phyloP scores from a whole-genome alignment of 805 yeast species.

The Schwanniomyces polymorphus region DNA sequence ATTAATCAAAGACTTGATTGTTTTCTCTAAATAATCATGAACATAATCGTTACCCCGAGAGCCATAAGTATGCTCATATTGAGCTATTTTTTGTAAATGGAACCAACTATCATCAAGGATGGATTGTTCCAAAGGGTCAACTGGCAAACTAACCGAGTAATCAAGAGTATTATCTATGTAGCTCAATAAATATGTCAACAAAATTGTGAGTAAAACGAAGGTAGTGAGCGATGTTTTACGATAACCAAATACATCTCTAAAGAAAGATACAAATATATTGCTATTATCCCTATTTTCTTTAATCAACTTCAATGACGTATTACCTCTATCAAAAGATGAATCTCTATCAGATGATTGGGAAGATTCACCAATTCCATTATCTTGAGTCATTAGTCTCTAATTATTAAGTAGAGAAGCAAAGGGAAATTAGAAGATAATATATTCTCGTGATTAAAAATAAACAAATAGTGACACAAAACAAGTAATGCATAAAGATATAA shows the following conservation, averaged over 20 bases:
- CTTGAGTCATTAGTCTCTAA: neutral
- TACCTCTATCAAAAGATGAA: neutral
- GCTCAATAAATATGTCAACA: constrained; percentile 39
- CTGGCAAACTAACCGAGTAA: constrained; percentile 43
- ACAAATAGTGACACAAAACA: neutral
- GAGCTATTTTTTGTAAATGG: constrained; percentile 69
- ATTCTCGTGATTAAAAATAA: neutral
- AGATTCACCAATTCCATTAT: neutral
- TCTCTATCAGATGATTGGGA: neutral
- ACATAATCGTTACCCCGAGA: constrained; percentile 76
- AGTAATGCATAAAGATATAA: too few species aligned
- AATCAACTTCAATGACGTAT: neutral
- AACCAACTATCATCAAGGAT: constrained; percentile 56
- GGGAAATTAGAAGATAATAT: neutral
- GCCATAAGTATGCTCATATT: constrained; percentile 72
- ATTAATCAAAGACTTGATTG: constrained; percentile 37
- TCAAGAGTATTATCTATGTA: constrained; percentile 37
- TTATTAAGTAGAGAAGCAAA: neutral
- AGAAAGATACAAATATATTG: constrained; percentile 22
- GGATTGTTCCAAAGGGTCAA: constrained; percentile 34
- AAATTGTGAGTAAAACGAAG: constrained; percentile 49
- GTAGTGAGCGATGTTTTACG: constrained; percentile 69
- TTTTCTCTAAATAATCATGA: constrained; percentile 59
- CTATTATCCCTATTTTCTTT: neutral
- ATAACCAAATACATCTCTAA: constrained; percentile 62